A percentile compares a stretch with the other conserved stretches of the same genome.
Evolutionary conservation across 179 eudicot species (phyloP).

Genomic region (Carnegiea gigantea): DNA sequence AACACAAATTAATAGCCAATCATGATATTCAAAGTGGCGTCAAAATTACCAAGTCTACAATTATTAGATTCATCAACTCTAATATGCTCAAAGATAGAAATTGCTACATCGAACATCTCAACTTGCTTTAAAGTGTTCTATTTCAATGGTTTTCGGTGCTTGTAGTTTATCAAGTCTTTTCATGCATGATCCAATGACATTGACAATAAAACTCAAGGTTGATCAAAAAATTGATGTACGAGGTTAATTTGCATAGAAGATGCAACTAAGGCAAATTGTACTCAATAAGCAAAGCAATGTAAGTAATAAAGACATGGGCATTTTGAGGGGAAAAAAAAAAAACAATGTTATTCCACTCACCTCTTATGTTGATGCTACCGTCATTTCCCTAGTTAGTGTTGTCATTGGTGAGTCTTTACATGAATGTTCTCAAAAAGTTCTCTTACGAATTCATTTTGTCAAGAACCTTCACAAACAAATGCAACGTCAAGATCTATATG

Average conservation of each 20-base stretch:
- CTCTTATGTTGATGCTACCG: slow-evolving; percentile 16
- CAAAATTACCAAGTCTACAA: slow-evolving; percentile 13
- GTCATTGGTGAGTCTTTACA: not conserved
- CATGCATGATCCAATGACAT: slow-evolving; percentile 1
- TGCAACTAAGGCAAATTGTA: slow-evolving; percentile 19
- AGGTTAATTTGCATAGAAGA: not conserved
- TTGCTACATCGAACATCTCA: slow-evolving; percentile 10
- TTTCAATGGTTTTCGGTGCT: slow-evolving; percentile 6
- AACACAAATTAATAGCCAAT: slow-evolving; percentile 19
- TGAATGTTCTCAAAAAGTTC: not conserved
- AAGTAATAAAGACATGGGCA: slow-evolving; percentile 1
- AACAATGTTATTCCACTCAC: slow-evolving; percentile 11
- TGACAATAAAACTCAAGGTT: not conserved
- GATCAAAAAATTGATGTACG: slow-evolving; percentile 4
- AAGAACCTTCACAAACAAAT: slow-evolving; percentile 23
- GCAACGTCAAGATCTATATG: no score
- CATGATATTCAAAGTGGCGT: slow-evolving; percentile 13
- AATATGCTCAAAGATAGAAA: slow-evolving; percentile 14
- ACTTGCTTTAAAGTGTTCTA: slow-evolving; percentile 16
- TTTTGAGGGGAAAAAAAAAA: slow-evolving; percentile 6
- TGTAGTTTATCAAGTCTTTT: slow-evolving; percentile 16
- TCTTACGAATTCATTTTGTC: not conserved
- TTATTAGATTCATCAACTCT: slow-evolving; percentile 11
- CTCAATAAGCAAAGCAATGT: slow-evolving; percentile 8
- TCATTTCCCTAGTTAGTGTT: slow-evolving; percentile 21